A percentile compares a stretch with the other conserved stretches of the same genome.
These are phyloP conservation scores for Gyromitra esculenta DNA, from an alignment of 2,329 filamentous ascomycete species.

Conservation along the genomic window DNA sequence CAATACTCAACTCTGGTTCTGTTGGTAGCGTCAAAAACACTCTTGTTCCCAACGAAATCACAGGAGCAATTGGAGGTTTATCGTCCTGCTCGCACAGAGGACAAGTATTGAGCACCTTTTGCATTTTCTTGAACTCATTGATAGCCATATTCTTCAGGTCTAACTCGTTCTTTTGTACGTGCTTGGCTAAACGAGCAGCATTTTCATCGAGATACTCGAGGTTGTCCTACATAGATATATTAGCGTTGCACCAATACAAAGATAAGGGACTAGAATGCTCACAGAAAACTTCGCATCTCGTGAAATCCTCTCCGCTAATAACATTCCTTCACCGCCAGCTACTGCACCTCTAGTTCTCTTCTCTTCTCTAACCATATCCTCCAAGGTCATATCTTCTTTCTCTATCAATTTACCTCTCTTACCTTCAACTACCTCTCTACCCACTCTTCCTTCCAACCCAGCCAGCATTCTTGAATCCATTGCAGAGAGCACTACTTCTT, in stretches of 20 bases:
- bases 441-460: slow-evolving; percentile 66
- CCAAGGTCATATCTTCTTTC: slow-evolving; percentile 94
- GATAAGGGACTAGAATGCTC: slow-evolving; percentile 56
- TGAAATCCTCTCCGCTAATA: slow-evolving; percentile 90
- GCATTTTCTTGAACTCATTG: slow-evolving; percentile 87
- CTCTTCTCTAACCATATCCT: slow-evolving; percentile 97
- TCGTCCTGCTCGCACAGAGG: slow-evolving; percentile 91
- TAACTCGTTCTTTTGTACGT: slow-evolving; percentile 85
- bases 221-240: slow-evolving; percentile 68
- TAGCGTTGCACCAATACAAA: slow-evolving; percentile 23
- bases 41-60: slow-evolving; percentile 85
- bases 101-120: slow-evolving; percentile 83
- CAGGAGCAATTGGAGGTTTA: slow-evolving; percentile 79
- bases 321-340: slow-evolving; percentile 79
- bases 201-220: slow-evolving; percentile 99
- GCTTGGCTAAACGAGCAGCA: slow-evolving; percentile 84
- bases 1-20: slow-evolving; percentile 80
- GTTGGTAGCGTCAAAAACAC: slow-evolving; percentile 89
- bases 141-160: slow-evolving; percentile 90
- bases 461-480: slow-evolving; percentile 92
- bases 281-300: slow-evolving; percentile 88
- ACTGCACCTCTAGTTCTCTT: slow-evolving; percentile 70
- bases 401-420: slow-evolving; percentile 87
- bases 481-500: slow-evolving; percentile 81
- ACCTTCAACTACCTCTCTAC: slow-evolving; percentile 80